These are phyloP conservation scores for Alternaria hordeiaustralica DNA, from an alignment of 2,329 filamentous ascomycete species.

Conservation along the genomic window DNA sequence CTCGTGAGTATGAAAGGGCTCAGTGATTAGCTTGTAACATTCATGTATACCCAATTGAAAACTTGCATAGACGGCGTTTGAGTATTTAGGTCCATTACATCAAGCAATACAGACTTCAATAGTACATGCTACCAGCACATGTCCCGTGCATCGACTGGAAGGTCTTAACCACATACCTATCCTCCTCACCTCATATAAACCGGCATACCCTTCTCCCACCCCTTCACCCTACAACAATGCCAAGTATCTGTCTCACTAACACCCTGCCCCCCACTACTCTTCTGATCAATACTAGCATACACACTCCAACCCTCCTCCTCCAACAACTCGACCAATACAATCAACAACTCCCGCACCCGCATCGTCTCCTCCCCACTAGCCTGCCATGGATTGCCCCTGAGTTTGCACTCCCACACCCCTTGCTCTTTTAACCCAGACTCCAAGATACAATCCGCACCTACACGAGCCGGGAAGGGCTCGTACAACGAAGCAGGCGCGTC, in stretches of 20 bases:
- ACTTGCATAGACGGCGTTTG: slow-evolving; percentile 13
- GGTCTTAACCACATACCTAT: neutral
- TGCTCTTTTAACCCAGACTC: slow-evolving; percentile 8
- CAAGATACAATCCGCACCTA: slow-evolving; percentile 18
- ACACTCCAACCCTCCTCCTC: slow-evolving; percentile 50
- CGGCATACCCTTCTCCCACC: slow-evolving; percentile 28
- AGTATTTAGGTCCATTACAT: neutral
- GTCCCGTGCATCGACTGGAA: neutral
- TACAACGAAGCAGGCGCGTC: slow-evolving; percentile 28
- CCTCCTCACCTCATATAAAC: slow-evolving; percentile 18
- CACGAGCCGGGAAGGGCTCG: slow-evolving; percentile 9
- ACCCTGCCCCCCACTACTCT: slow-evolving; percentile 20
- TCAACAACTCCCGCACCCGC: slow-evolving; percentile 42
- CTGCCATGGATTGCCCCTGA: slow-evolving; percentile 43
- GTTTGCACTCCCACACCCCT: slow-evolving; percentile 41
- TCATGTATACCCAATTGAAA: slow-evolving; percentile 12
- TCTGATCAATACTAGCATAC: slow-evolving; percentile 50
- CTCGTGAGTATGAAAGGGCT: neutral
- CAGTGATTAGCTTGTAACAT: neutral
- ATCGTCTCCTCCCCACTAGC: slow-evolving; percentile 46
- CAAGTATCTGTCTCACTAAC: slow-evolving; percentile 33
- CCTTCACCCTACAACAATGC: slow-evolving; percentile 30
- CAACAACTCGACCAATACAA: slow-evolving; percentile 32
- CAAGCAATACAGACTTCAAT: neutral
- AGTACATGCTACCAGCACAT: neutral